phyloP scores from a whole-genome alignment of 345 rosid genomes.

The Arabidopsis suecica region DNA sequence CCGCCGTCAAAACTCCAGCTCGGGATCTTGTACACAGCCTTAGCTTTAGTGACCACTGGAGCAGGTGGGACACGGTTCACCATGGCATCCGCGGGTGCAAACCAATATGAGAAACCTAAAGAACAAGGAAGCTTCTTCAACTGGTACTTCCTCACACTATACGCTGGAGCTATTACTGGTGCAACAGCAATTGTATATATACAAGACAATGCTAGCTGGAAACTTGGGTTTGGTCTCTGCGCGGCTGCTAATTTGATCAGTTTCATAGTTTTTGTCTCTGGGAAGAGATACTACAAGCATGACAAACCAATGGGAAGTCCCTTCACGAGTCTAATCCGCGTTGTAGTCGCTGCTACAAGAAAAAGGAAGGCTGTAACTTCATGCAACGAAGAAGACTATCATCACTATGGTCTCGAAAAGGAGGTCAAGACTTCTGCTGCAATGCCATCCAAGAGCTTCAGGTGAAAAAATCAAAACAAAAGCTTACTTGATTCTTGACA shows the following conservation, averaged over 20 bases:
- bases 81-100: slow-evolving; percentile 51
- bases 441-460: slow-evolving; percentile 44
- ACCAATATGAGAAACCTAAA: slow-evolving; percentile 46
- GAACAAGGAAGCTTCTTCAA: slow-evolving; percentile 57
- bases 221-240: slow-evolving; percentile 53
- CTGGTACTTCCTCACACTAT: slow-evolving; percentile 54
- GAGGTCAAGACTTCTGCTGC: not conserved
- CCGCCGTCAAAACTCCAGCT: slow-evolving; percentile 48
- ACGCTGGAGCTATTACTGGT: slow-evolving; percentile 33
- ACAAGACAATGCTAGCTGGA: slow-evolving; percentile 58
- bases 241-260: slow-evolving; percentile 42
- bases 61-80: slow-evolving; percentile 50
- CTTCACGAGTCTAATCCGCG: slow-evolving; percentile 47
- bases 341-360: slow-evolving; percentile 43
- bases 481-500: not conserved
- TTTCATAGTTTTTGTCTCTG: slow-evolving; percentile 45
- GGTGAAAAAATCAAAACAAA: slow-evolving; percentile 41
- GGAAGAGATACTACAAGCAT: slow-evolving; percentile 48
- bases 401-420: slow-evolving; percentile 10
- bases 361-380: slow-evolving; percentile 48
- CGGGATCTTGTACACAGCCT: slow-evolving; percentile 46
- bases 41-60: slow-evolving; percentile 47
- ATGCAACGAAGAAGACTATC: slow-evolving; percentile 44
- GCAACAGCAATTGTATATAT: slow-evolving; percentile 49
- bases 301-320: slow-evolving; percentile 56